Conservation (phyloP, 352 stramenopile species). For the Phytophthora cryptogea region DNA sequence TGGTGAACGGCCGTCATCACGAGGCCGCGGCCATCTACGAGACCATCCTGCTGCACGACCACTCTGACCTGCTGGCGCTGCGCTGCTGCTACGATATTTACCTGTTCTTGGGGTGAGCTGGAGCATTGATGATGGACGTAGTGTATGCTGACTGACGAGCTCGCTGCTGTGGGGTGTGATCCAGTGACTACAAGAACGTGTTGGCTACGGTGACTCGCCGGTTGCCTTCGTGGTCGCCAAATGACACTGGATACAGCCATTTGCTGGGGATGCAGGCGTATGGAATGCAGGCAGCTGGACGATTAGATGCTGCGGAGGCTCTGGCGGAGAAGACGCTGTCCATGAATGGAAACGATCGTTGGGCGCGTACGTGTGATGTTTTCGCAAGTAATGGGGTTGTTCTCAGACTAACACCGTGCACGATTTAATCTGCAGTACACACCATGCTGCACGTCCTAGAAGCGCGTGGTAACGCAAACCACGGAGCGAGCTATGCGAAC, state of each 20-base stretch:
- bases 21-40: conserved; percentile 80
- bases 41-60: conserved; percentile 73
- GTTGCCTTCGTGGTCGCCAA: conserved; percentile 78
- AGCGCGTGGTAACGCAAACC: conserved; percentile 80
- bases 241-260: conserved; percentile 76
- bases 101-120: conserved; percentile 67
- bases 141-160: conserved; percentile 1
- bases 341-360: conserved; percentile 85
- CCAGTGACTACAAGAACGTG: conserved; percentile 79
- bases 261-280: conserved; percentile 85
- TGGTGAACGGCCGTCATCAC: conserved; percentile 67
- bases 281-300: conserved; percentile 66
- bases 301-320: conserved; percentile 66
- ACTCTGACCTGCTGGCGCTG: conserved; percentile 72
- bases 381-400: background rate
- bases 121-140: background rate
- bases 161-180: conserved; percentile 5
- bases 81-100: conserved; percentile 85
- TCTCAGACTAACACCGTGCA: background rate
- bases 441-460: conserved; percentile 81
- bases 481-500: conserved; percentile 85
- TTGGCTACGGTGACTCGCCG: conserved; percentile 73
- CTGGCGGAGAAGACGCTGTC: conserved; percentile 82
- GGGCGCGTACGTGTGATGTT: conserved; percentile 64
- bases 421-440: conserved; percentile 50